A percentile compares a stretch with the other conserved stretches of the same genome.
Conservation (phyloP, 805 yeast species). For the Isabelozyma pseudorhagii region DNA sequence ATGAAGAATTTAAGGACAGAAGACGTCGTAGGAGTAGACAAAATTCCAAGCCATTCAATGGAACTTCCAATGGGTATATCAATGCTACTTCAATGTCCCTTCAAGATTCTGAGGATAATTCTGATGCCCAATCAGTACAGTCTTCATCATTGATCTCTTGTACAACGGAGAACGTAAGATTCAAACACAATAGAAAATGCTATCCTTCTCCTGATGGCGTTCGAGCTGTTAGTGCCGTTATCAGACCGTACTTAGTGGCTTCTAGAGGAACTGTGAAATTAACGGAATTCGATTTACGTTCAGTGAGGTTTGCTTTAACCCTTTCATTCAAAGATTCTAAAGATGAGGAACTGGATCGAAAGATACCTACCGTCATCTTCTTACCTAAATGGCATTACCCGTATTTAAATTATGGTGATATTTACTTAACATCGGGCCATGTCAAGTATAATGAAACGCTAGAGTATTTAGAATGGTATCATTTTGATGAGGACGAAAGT, state of each 20-base stretch:
- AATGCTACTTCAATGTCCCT: not conserved
- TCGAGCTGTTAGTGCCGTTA: constrained; percentile 69
- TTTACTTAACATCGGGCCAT: constrained; percentile 54
- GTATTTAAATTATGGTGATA: constrained; percentile 41
- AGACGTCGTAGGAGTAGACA: not conserved
- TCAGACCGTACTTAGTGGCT: constrained; percentile 73
- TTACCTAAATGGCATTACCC: constrained; percentile 74
- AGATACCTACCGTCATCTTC: constrained; percentile 55
- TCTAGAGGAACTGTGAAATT: constrained; percentile 55
- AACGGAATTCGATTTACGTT: constrained; percentile 58
- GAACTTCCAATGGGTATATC: not conserved
- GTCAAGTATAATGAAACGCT: constrained; percentile 48
- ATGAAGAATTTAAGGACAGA: not conserved
- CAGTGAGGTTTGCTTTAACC: constrained; percentile 45
- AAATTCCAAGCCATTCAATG: not conserved
- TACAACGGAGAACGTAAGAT: constrained; percentile 18
- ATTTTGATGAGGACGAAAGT: constrained; percentile 24
- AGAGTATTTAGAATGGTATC: constrained; percentile 72
- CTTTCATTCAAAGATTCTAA: constrained; percentile 24
- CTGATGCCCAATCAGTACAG: constrained; percentile 15
- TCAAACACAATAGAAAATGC: constrained; percentile 28
- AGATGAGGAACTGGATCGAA: constrained; percentile 1
- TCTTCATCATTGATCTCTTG: constrained; percentile 19
- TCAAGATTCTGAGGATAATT: constrained; percentile 7
- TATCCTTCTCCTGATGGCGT: constrained; percentile 56